Evolutionary conservation across 2,329 filamentous ascomycete species (phyloP), one percentile per base, ranked within the genome.

Genomic region (Capronia americana): DNA sequence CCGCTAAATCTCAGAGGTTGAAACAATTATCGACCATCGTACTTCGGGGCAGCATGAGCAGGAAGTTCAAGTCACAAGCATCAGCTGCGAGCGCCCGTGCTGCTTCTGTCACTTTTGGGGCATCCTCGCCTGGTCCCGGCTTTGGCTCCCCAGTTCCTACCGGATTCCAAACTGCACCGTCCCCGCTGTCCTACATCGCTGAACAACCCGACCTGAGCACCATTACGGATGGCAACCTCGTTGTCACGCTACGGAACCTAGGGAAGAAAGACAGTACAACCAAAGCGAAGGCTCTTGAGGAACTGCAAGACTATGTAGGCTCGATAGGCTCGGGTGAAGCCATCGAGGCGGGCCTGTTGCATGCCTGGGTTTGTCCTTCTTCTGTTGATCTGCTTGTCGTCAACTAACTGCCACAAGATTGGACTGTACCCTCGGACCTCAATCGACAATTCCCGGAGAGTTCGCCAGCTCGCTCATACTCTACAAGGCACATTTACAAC

Each of bases 201-300:
- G 93, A 96, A 74, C 92, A 92, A 10, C 91, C 92, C 56, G 90
- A 97, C 74, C 87, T 97, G 71, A 88, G 88, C 38, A 82, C 81
- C 51, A 88, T 99, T 66, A 90, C 88, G 53, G 89, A 97, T 73
- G 86, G 93, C 7, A 91, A 95, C 74, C 84, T 94, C 44, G 88
- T 94, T 44, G 93, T 98, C 14, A 88, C 89, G n/a, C 92, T 97
- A 81, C 96, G 97, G 79, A 97, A 96, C 73, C 80, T 97, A 3
- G 85, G 89, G 58, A 99, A 98, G 81, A 96, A 95, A 79, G 94
- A 97, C 80, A 90, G 89, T 74, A 96, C 88, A 11, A 99, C 95
- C 44, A 96, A 97, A 77, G 85, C 90, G 7, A 97, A 94, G 77
- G 94, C 92, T 0, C 82, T 99, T 30, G 93, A 98, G 73, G 94